A percentile compares a stretch with the other conserved stretches of the same genome.
Conservation (phyloP, 768 basidiomycete species). For the Daedaleopsis nitida region DNA sequence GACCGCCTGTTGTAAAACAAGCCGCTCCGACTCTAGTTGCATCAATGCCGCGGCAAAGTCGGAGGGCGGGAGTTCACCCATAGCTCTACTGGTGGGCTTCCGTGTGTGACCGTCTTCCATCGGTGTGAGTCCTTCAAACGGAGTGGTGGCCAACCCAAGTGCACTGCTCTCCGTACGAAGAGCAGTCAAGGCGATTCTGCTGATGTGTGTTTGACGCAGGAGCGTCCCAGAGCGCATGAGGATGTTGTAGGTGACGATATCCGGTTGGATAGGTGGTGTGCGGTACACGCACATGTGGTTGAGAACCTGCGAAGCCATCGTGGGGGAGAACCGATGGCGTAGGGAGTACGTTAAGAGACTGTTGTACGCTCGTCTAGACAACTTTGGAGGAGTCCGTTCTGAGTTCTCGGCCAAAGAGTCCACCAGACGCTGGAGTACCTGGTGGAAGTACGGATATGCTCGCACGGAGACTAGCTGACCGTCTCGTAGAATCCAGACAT, state of each 20-base stretch:
- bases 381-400: slow-evolving; percentile 27
- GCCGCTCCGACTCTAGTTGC: slow-evolving; percentile 7
- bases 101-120: not conserved
- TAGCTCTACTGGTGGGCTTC: not conserved
- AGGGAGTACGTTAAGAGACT: slow-evolving; percentile 68
- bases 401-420: slow-evolving; percentile 7
- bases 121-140: not conserved
- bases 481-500: slow-evolving; percentile 27
- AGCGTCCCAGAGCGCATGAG: slow-evolving; percentile 58
- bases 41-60: slow-evolving; percentile 7
- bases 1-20: slow-evolving; percentile 19
- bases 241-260: slow-evolving; percentile 57
- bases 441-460: slow-evolving; percentile 36
- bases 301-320: slow-evolving; percentile 50
- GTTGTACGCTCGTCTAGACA: slow-evolving; percentile 54
- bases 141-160: not conserved
- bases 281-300: slow-evolving; percentile 54
- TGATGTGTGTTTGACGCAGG: slow-evolving; percentile 41
- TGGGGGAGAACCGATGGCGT: slow-evolving; percentile 54
- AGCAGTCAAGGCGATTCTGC: slow-evolving; percentile 38
- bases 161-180: slow-evolving; percentile 26
- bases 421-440: slow-evolving; percentile 31
- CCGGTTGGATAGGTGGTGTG: slow-evolving; percentile 44
- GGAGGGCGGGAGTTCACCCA: not conserved
- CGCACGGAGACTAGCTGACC: slow-evolving; percentile 17